Percentiles rank a stretch among this genome's conserved stretches.
Evolutionary conservation across 768 basidiomycete genomes (phyloP).

Genomic region (Leccinum subgranulosum): DNA sequence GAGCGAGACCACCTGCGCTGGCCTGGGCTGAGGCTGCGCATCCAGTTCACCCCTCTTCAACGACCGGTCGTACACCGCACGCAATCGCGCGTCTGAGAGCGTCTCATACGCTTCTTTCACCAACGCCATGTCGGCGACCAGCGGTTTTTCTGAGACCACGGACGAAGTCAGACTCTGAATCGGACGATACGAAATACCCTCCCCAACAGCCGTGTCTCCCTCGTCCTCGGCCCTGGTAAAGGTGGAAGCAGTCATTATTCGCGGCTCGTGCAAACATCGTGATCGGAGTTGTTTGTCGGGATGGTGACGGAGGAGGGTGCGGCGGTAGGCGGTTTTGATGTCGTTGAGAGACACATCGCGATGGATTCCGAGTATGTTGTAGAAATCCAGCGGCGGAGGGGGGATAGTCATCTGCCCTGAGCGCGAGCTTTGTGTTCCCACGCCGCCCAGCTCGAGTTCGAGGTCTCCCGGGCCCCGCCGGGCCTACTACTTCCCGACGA

Average conservation of each 20-base stretch:
- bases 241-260: background rate
- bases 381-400: conserved; percentile 43
- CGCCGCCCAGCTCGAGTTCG: too few relatives aligned
- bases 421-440: too few relatives aligned
- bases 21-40: conserved; percentile 43
- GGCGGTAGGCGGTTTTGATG: conserved; percentile 71
- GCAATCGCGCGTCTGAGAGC: conserved; percentile 48
- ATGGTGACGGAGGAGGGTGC: conserved; percentile 58
- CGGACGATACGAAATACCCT: background rate
- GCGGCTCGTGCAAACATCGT: background rate
- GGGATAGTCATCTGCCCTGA: background rate
- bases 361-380: conserved; percentile 53
- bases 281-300: conserved; percentile 51
- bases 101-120: conserved; percentile 68
- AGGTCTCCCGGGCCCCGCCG: too few relatives aligned
- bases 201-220: conserved; percentile 19
- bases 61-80: conserved; percentile 49
- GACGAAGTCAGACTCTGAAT: background rate
- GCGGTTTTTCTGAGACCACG: background rate
- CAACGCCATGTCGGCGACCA: conserved; percentile 44
- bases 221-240: background rate
- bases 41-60: conserved; percentile 6
- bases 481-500: too few relatives aligned
- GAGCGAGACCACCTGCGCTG: conserved; percentile 75
- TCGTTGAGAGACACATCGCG: conserved; percentile 48